Evolutionary conservation across 345 rosid species (phyloP).

Genomic region (Euphorbia pulcherrima): DNA sequence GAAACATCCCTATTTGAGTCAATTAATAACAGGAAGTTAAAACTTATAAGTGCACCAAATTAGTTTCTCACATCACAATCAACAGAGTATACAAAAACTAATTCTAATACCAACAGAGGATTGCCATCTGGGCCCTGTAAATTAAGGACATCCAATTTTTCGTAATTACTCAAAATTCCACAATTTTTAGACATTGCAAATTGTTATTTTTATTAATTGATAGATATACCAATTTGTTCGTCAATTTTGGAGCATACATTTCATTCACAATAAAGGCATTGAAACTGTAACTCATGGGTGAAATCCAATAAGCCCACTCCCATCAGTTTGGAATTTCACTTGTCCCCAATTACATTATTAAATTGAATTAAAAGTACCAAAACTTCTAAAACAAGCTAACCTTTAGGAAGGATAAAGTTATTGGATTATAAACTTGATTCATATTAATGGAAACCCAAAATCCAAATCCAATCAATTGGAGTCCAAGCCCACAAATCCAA

Average conservation of each 20-base stretch:
- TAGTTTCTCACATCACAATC: constrained; percentile 5
- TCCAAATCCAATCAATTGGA: too few species aligned
- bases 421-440: too few species aligned
- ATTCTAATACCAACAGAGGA: constrained; percentile 7
- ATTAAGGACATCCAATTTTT: background rate
- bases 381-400: background rate
- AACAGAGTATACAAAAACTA: background rate
- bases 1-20: background rate
- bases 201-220: too few species aligned
- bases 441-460: too few species aligned
- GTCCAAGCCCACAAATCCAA: too few species aligned
- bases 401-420: constrained; percentile 40
- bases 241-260: constrained; percentile 80
- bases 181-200: background rate
- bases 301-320: constrained; percentile 88
- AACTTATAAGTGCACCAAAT: constrained; percentile 1
- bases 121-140: constrained; percentile 1
- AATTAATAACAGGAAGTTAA: background rate
- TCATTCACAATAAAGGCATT: constrained; percentile 68
- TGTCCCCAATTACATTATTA: constrained; percentile 34
- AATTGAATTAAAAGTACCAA: too few species aligned
- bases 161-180: background rate
- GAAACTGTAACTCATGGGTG: constrained; percentile 69
- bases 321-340: constrained; percentile 76
- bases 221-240: constrained; percentile 52